Evolutionary conservation across 2,329 filamentous ascomycete genomes (phyloP), one percentile per base, ranked within the genome.

Genomic region (Aspergillus versicolor): DNA sequence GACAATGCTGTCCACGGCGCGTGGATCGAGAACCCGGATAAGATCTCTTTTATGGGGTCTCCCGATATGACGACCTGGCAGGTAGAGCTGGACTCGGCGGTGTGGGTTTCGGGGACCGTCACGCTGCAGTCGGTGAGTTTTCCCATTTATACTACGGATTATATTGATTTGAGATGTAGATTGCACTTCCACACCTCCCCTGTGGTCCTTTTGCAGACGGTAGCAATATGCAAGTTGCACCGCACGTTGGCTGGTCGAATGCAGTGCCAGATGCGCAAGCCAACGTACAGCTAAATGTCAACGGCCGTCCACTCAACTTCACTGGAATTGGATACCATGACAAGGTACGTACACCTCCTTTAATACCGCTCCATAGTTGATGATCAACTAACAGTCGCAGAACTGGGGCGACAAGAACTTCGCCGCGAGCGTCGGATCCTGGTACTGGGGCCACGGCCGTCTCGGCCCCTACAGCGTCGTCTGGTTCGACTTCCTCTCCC

Each of bases 391-490:
- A 22, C 9, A 5, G 11, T 9, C 6, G 2, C n/a, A 56, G 47
- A 80, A 80, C 61, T 80, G 77, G 76, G 71, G 73, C 9, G 67
- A 75, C 59, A 57, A 59, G 38, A 69, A 73, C 2, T 76, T 79
- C 54, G 22, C 54, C 11, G 53, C 27, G 1, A 38, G 62, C 15
- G 63, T 75, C 8, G 54, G 59, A 32, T 73, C 67, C 32, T 78
- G 75, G 75, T 78, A 79, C 64, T 79, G 77, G 77, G 77, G 79
- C 21, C 79, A 79, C 56, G 76, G 67, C 8, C 67, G 65, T 12
- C 51, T 79, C 2, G 77, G 75, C 0, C 64, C 67, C 0, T 79
- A 79, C 67, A 73, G 73, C 4, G 61, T 80, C 37, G 75, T 80
- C n/a, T 81, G 77, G 77, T 77, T 78, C 60, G 71, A 75, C 52